These are phyloP conservation scores for Prosopis cineraria DNA, from an alignment of 306 rosid species.

Conservation along the genomic window DNA sequence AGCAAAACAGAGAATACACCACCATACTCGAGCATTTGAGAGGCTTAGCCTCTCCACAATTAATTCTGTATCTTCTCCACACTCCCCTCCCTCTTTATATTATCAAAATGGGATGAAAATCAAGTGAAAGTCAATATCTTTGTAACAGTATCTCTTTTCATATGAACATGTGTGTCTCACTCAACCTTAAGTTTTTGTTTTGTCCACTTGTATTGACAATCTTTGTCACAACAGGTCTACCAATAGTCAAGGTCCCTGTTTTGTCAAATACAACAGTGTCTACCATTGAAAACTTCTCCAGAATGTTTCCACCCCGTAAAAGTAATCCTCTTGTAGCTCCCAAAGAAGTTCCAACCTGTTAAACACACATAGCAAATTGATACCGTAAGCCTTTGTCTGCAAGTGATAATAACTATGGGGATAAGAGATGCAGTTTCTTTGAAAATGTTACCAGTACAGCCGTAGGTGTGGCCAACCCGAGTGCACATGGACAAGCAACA, in stretches of 20 bases:
- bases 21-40: neutral
- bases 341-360: conserved; percentile 94
- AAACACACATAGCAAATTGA: conserved; percentile 26
- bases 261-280: conserved; percentile 87
- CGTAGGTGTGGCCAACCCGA: conserved; percentile 98
- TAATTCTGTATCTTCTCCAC: neutral
- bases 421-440: conserved; percentile 14
- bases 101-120: neutral
- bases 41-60: neutral
- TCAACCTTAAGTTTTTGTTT: conserved; percentile 56
- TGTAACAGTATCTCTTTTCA: too few relatives aligned
- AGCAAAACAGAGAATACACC: neutral
- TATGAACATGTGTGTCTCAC: conserved; percentile 8
- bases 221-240: conserved; percentile 88
- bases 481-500: conserved; percentile 98
- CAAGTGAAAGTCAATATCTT: too few relatives aligned
- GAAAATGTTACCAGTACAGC: conserved; percentile 86
- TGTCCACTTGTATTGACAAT: conserved; percentile 54
- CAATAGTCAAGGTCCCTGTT: conserved; percentile 96
- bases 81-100: neutral
- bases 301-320: conserved; percentile 89
- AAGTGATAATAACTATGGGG: conserved; percentile 22
- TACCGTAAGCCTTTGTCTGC: conserved; percentile 16
- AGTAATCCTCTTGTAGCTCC: conserved; percentile 93
- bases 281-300: conserved; percentile 91